Percentiles rank a stretch among this genome's conserved stretches.
phyloP scores from a whole-genome alignment of 768 basidiomycete genomes.

The Kwoniella dendrophila region DNA sequence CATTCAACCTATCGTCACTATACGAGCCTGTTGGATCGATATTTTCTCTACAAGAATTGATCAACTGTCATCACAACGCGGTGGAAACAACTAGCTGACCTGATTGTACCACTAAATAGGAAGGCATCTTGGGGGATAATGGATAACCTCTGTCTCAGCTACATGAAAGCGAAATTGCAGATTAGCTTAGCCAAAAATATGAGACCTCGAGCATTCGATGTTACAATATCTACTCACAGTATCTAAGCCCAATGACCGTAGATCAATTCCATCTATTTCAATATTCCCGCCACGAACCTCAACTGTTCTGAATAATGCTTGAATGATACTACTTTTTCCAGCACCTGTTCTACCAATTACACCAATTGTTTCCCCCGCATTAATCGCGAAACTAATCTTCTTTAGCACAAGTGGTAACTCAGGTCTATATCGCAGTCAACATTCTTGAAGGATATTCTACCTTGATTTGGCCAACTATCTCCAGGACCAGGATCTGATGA shows the following conservation, averaged over 20 bases:
- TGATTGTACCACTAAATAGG: conserved; percentile 58
- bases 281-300: conserved; percentile 66
- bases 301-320: conserved; percentile 65
- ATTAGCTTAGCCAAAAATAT: not conserved
- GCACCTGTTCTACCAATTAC: conserved; percentile 73
- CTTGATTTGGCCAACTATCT: conserved; percentile 73
- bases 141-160: conserved; percentile 62
- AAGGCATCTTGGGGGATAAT: conserved; percentile 71
- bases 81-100: conserved; percentile 10
- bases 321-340: conserved; percentile 54
- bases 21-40: conserved; percentile 63
- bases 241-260: conserved; percentile 62
- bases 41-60: conserved; percentile 57
- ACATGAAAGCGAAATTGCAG: not conserved
- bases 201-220: not conserved
- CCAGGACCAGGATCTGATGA: conserved; percentile 59
- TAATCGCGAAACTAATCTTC: conserved; percentile 69
- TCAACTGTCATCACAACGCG: no score
- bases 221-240: conserved; percentile 42
- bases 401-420: conserved; percentile 80
- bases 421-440: conserved; percentile 67
- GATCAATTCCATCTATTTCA: conserved; percentile 58
- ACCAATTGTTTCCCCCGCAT: conserved; percentile 79
- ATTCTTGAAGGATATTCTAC: conserved; percentile 72
- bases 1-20: conserved; percentile 68